Percentiles rank a stretch among this genome's conserved stretches.
These are phyloP conservation scores for Picochlorum sp. DNA, from an alignment of 139 green algal species.

Conservation along the genomic window DNA sequence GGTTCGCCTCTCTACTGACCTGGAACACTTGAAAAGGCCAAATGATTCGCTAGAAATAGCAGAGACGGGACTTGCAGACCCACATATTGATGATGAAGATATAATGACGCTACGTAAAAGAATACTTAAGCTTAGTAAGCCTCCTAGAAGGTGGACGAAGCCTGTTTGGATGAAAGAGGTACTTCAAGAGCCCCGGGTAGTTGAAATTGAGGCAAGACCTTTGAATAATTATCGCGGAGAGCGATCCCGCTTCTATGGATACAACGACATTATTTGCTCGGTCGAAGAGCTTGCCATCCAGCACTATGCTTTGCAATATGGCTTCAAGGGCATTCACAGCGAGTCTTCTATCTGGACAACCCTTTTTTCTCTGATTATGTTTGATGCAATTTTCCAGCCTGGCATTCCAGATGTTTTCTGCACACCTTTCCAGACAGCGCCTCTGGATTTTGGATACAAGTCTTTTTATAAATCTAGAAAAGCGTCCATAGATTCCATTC, in stretches of 20 bases:
- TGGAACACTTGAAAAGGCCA: constrained; percentile 42
- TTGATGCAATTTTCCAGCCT: constrained; percentile 46
- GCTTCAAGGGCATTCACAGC: constrained; percentile 56
- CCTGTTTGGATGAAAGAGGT: constrained; percentile 44
- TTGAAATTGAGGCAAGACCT: constrained; percentile 23
- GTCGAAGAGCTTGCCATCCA: constrained; percentile 24
- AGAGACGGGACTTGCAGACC: constrained; percentile 58
- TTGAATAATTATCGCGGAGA: constrained; percentile 8
- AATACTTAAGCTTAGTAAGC: constrained; percentile 67
- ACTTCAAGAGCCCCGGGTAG: constrained; percentile 36
- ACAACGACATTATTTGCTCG: constrained; percentile 20
- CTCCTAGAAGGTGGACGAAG: constrained; percentile 55
- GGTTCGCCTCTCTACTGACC: constrained; percentile 58
- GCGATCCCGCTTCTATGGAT: constrained; percentile 37
- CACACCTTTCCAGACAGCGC: constrained; percentile 64
- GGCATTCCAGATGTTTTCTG: constrained; percentile 61
- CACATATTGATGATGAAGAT: constrained; percentile 54
- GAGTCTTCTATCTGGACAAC: constrained; percentile 71
- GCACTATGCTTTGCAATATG: constrained; percentile 57
- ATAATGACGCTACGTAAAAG: constrained; percentile 54
- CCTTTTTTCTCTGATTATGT: constrained; percentile 72
- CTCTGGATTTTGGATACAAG: constrained; percentile 65
- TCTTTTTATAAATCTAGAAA: constrained; percentile 56
- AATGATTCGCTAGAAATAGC: constrained; percentile 47
- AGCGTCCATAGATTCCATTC: constrained; percentile 31